These are phyloP conservation scores for Tolypocladium endophyticum DNA, from an alignment of 2,329 filamentous ascomycete species.

Conservation along the genomic window DNA sequence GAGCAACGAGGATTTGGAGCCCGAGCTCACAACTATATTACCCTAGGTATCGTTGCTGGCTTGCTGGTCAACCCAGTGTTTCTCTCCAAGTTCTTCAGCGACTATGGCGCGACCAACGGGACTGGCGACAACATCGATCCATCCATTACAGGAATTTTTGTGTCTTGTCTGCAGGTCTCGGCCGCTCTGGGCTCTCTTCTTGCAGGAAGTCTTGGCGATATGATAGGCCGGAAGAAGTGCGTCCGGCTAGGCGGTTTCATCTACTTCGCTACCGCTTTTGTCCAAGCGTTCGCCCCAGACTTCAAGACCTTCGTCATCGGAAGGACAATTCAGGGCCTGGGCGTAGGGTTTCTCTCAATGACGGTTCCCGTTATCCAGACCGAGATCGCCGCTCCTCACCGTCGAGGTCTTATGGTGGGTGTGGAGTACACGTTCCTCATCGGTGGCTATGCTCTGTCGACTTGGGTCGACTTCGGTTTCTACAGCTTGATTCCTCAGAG, in stretches of 20 bases:
- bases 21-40: background rate
- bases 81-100: slow-evolving; percentile 4
- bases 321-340: slow-evolving; percentile 6
- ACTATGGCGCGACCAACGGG: slow-evolving; percentile 6
- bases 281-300: slow-evolving; percentile 6
- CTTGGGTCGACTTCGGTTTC: slow-evolving; percentile 8
- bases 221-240: slow-evolving; percentile 7
- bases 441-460: slow-evolving; percentile 7
- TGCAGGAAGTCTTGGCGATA: slow-evolving; percentile 4
- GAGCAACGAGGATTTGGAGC: background rate
- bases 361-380: slow-evolving; percentile 8
- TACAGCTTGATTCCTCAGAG: slow-evolving; percentile 4
- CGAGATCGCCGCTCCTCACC: slow-evolving; percentile 8
- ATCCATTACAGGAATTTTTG: slow-evolving; percentile 5
- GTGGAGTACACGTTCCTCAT: slow-evolving; percentile 9
- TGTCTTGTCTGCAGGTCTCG: slow-evolving; percentile 6
- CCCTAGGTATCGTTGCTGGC: slow-evolving; percentile 6
- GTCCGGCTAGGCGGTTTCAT: slow-evolving; percentile 7
- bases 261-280: slow-evolving; percentile 8
- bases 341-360: slow-evolving; percentile 7
- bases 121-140: slow-evolving; percentile 4
- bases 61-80: slow-evolving; percentile 8
- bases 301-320: slow-evolving; percentile 5
- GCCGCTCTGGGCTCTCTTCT: slow-evolving; percentile 5
- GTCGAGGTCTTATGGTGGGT: slow-evolving; percentile 8